Base-by-base conservation (phyloP, 78 protist genomes). In the Dictyostelium capitatum region DNA sequence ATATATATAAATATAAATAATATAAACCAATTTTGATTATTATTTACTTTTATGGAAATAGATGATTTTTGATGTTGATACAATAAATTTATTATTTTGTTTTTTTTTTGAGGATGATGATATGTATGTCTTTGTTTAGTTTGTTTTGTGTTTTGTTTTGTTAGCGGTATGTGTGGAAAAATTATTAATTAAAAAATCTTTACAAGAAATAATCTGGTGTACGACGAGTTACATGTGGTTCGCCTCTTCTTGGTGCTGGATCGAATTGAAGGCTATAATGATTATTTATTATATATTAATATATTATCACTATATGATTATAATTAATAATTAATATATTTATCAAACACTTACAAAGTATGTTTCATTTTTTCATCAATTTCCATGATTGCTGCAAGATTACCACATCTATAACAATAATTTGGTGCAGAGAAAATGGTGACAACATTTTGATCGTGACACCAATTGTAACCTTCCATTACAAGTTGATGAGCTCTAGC, bases 381-480 rank as follows among this genome's bases (percentile, higher is more conserved):
- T 51, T 98, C 99, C 97, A 98, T 96, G 20, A 98, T 97, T 20
- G 98, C 98, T 3, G 99, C 99, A 79, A 97, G 98, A 83, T 98
- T 98, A 43, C 99, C 99, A 83, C 99, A 99, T 48, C 99, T 95
- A 79, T 98, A 98, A 77, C 99, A 99, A 96, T 99, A 99, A 97
- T 99, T 99, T 6, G 99, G 99, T 8, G 99, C 99, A 3, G 97
- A 80, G 87, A 99, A 99, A 73, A 99, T 96, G n/a, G 99, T 99
- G 74, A 98, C 97, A 7, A 97, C 99, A 54, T 97, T 91, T 56
- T 90, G 95, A 50, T 95, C 97, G 87, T 99, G 99, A 87, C 96
- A 79, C 99, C 99, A 98, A 77, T 97, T 97, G 95, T 98, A 98
- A 3, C 99, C 99, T 79, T 99, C 99, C 99, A 97, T 97, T 37